These are phyloP conservation scores for Digitaria exilis DNA, from an alignment of 202 grass and related monocot species.

Conservation along the genomic window DNA sequence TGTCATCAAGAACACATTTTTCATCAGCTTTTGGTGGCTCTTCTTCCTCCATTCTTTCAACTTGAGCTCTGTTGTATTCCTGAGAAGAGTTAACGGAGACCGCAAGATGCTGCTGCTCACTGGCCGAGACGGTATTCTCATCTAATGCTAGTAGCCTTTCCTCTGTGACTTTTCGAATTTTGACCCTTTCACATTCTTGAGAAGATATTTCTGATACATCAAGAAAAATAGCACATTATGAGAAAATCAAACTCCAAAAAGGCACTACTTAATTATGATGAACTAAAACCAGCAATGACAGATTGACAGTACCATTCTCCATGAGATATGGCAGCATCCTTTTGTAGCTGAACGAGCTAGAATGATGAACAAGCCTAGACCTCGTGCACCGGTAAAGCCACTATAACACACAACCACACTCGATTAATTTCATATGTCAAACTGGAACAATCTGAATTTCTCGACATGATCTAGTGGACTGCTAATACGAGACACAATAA, in stretches of 20 bases:
- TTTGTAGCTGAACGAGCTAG: constrained; percentile 85
- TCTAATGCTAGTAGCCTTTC: neutral
- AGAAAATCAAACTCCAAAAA: constrained; percentile 22
- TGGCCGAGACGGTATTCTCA: neutral
- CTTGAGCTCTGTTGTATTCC: constrained; percentile 32
- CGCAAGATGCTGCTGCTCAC: constrained; percentile 16
- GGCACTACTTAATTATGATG: neutral
- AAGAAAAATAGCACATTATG: constrained; percentile 38
- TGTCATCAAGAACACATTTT: neutral
- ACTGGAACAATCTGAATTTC: constrained; percentile 20
- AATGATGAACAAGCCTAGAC: constrained; percentile 58
- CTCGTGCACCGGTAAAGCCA: constrained; percentile 42
- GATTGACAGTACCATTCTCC: constrained; percentile 70
- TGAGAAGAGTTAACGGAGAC: constrained; percentile 30
- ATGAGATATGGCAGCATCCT: constrained; percentile 90
- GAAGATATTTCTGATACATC: constrained; percentile 39
- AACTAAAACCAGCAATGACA: neutral
- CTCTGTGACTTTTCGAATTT: constrained; percentile 26
- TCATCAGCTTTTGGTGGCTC: neutral
- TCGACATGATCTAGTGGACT: neutral
- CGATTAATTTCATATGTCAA: neutral
- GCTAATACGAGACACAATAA: neutral
- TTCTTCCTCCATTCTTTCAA: constrained; percentile 35
- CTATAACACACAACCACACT: constrained; percentile 44
- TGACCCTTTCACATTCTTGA: constrained; percentile 29